phyloP scores from a whole-genome alignment of 2,329 filamentous ascomycete species.

The Chrysoporthe austroafricana region DNA sequence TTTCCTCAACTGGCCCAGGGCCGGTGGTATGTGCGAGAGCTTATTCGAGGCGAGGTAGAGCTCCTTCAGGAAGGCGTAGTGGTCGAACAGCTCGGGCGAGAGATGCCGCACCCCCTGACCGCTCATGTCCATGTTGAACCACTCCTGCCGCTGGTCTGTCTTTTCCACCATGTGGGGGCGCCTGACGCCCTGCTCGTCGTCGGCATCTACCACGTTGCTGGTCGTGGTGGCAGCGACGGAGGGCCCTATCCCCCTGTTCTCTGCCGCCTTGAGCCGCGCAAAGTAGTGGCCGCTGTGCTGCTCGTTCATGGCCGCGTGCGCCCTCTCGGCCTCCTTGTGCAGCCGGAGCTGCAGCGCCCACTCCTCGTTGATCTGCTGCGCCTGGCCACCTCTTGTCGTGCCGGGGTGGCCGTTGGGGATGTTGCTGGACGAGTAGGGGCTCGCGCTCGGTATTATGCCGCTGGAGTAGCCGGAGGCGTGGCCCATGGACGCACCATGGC shows the following conservation, averaged over 20 bases:
- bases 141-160: constrained; percentile 74
- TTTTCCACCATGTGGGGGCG: constrained; percentile 69
- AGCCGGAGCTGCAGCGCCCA: constrained; percentile 88
- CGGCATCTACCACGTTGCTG: constrained; percentile 53
- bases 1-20: constrained; percentile 81
- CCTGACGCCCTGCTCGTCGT: constrained; percentile 60
- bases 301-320: constrained; percentile 71
- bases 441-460: constrained; percentile 66
- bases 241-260: constrained; percentile 69
- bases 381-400: constrained; percentile 53
- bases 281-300: constrained; percentile 71
- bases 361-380: constrained; percentile 65
- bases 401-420: constrained; percentile 62
- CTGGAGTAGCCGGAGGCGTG: constrained; percentile 67
- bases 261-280: constrained; percentile 69
- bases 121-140: constrained; percentile 92
- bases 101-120: constrained; percentile 92
- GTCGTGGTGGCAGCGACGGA: constrained; percentile 55
- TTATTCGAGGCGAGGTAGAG: constrained; percentile 95
- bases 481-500: constrained; percentile 58
- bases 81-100: constrained; percentile 74
- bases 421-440: constrained; percentile 58
- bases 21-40: constrained; percentile 75
- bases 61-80: constrained; percentile 86
- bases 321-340: constrained; percentile 76